Percentiles rank a stretch among this genome's conserved stretches.
These are phyloP conservation scores for Solanum sejunctum DNA, from an alignment of 257 asterid species.

Conservation along the genomic window DNA sequence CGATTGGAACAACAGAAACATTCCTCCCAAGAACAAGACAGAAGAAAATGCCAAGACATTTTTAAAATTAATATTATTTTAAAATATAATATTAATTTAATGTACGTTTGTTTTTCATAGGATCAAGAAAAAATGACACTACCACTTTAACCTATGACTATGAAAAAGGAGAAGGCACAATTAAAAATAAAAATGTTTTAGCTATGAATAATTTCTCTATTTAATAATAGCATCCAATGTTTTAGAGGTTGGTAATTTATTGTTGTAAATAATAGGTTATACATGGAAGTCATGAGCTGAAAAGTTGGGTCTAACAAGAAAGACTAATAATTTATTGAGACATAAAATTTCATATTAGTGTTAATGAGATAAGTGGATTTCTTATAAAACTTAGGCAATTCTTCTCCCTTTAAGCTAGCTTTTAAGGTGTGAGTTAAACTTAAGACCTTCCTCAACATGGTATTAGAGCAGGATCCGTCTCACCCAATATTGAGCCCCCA, in stretches of 20 bases:
- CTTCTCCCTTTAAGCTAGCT: too few relatives aligned
- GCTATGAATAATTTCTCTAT: neutral
- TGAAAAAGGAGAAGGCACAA: neutral
- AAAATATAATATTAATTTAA: neutral
- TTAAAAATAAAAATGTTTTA: neutral
- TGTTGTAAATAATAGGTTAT: neutral
- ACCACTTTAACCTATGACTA: neutral
- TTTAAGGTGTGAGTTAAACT: too few relatives aligned
- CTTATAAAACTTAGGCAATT: too few relatives aligned
- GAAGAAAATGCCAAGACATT: neutral
- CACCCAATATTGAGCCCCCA: too few relatives aligned
- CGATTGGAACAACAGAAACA: neutral
- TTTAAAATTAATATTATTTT: neutral
- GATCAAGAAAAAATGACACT: neutral
- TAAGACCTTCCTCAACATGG: too few relatives aligned
- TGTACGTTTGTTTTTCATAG: neutral
- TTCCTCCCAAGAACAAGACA: neutral
- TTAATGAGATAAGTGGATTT: too few relatives aligned
- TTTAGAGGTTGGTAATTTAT: neutral
- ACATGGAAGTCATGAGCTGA: neutral
- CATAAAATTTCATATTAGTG: too few relatives aligned
- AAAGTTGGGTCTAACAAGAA: neutral
- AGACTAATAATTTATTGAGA: too few relatives aligned
- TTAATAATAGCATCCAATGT: neutral
- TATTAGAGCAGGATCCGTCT: too few relatives aligned